phyloP scores from a whole-genome alignment of 352 stramenopile genomes.

The Globisporangium abappressorium region DNA sequence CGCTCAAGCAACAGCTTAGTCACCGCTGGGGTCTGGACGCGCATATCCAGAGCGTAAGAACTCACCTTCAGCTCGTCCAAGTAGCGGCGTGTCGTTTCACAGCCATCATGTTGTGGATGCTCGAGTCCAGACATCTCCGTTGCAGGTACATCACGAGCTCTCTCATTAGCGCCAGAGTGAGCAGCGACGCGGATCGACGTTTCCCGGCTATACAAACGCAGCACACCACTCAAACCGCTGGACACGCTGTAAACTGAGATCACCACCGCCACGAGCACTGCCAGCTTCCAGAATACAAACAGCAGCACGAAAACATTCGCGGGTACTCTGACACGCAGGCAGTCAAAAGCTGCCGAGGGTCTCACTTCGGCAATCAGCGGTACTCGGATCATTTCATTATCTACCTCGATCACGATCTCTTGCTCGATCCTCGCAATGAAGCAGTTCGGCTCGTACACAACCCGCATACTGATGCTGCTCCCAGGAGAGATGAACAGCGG shows the following conservation, averaged over 20 bases:
- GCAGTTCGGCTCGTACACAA: conserved; percentile 28
- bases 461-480: not conserved
- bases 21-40: conserved; percentile 15
- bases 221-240: not conserved
- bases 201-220: not conserved
- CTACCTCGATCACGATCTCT: conserved; percentile 32
- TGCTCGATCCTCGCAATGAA: conserved; percentile 16
- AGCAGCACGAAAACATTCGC: conserved; percentile 9
- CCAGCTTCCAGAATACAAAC: conserved; percentile 19
- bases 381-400: conserved; percentile 25
- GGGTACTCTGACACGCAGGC: conserved; percentile 24
- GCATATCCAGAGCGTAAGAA: not conserved
- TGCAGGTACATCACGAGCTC: not conserved
- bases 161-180: not conserved
- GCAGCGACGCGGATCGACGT: not conserved
- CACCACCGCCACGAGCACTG: not conserved
- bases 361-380: conserved; percentile 15
- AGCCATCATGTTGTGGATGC: not conserved
- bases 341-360: conserved; percentile 26
- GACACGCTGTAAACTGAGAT: conserved; percentile 2
- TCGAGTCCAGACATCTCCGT: not conserved
- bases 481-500: not conserved
- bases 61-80: conserved; percentile 13
- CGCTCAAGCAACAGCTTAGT: conserved; percentile 14
- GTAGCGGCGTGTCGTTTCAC: not conserved